Evolutionary conservation across 371 early-diverging fungal genomes (phyloP), one percentile per base, ranked within the genome.

Genomic region (Mucor ambiguus): DNA sequence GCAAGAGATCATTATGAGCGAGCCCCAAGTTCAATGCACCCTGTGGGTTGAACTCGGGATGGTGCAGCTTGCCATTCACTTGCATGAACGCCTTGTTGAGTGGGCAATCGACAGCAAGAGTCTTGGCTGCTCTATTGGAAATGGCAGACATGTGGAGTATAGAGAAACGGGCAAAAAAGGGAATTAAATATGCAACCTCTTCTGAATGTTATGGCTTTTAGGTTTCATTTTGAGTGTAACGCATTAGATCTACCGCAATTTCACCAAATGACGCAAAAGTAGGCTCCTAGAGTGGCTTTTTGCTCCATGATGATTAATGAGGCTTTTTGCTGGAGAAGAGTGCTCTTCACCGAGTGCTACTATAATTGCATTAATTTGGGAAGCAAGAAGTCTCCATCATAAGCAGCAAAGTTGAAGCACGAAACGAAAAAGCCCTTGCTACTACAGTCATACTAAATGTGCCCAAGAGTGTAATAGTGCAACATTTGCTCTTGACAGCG

Each of bases 21-120:
- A 89, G 74, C 18, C 93, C 92, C 2, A 92, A 78, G 61, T 92
- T 92, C 64, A 92, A 74, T 61, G 88, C 82, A 7, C 92, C 93
- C 10, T 58, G 41, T 10, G 85, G 85, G 60, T 90, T 90, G 22
- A 66, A 29, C 4, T 63, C 61, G 28, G 70, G 61, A 61, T 82
- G 67, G 6, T 62, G 32, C 4, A 68, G 12, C 20, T 63, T 58
- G 14, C 37, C 26, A 0, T 60, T 8, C 0, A 33, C 20, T 9
- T 64, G 28, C 6, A 18, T 18, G 3, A 64, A 28, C 3, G 58
- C 54, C 9, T 24, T 41, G 20, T 38, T 43, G 29, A 68, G n/a
- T 33, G 64, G 64, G 32, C 69, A 52, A 33, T 30, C 37, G 9
- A 68, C 24, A 22, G 64, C 52, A n/a, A 68, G 28, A 18, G 59